Percentiles rank a stretch among this genome's conserved stretches.
phyloP scores from a whole-genome alignment of 225 moss, liverwort and hornwort genomes.

The Marchantia polymorpha region DNA sequence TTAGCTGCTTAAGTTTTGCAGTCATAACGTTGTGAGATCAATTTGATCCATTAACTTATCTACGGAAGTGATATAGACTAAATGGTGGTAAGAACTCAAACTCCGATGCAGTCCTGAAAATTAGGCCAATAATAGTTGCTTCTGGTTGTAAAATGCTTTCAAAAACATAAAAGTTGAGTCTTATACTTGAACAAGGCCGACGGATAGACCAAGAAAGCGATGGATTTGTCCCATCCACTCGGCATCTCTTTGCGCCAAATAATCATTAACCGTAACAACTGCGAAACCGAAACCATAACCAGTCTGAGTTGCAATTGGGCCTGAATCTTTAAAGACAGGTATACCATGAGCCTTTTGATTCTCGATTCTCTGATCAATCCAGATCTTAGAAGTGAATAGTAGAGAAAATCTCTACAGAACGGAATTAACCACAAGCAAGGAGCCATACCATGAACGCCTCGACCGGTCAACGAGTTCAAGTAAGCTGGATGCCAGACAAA shows the following conservation, averaged over 20 bases:
- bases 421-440: not conserved
- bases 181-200: slow-evolving; percentile 66
- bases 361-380: not conserved
- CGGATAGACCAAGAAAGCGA: slow-evolving; percentile 88
- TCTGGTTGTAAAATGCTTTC: not conserved
- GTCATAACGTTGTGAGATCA: not conserved
- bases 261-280: slow-evolving; percentile 97
- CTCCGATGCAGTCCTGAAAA: not conserved
- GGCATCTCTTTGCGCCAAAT: slow-evolving; percentile 86
- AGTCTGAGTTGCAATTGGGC: too few relatives aligned
- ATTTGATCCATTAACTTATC: not conserved
- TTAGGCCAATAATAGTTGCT: not conserved
- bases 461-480: slow-evolving; percentile 79
- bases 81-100: not conserved
- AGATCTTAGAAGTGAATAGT: not conserved
- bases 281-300: slow-evolving; percentile 13
- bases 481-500: slow-evolving; percentile 52
- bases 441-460: slow-evolving; percentile 72
- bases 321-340: too few relatives aligned
- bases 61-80: not conserved
- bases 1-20: not conserved
- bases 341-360: too few relatives aligned
- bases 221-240: slow-evolving; percentile 99
- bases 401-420: not conserved
- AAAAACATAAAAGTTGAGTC: not conserved